Evolutionary conservation across 495 filamentous ascomycete species (phyloP).

Genomic region (Podospora fimiseda): DNA sequence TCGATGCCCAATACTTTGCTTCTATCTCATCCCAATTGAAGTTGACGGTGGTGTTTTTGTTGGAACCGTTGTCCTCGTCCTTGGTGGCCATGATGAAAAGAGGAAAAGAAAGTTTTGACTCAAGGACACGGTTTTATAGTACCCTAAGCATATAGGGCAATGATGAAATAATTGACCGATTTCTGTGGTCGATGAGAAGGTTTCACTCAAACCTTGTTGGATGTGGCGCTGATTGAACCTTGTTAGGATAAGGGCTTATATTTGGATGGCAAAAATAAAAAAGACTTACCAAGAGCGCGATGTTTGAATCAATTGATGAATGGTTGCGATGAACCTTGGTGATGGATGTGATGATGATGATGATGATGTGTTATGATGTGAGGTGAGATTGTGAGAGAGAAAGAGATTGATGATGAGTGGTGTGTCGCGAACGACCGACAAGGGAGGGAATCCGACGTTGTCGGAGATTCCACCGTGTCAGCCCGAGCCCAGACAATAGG

Average conservation of each 20-base stretch:
- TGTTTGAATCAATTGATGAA: not conserved
- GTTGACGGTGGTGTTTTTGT: not conserved
- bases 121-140: no score
- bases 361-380: not conserved
- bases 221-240: no score
- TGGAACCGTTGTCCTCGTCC: not conserved
- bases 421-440: no score
- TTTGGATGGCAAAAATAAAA: not conserved
- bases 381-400: not conserved
- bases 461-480: not conserved
- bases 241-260: no score
- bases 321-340: not conserved
- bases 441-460: not conserved
- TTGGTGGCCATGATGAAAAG: not conserved
- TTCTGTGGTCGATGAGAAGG: no score
- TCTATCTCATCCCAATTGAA: constrained; percentile 23
- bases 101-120: no score
- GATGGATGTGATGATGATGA: no score
- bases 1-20: constrained; percentile 21
- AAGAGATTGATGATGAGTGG: no score
- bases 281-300: not conserved
- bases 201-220: no score
- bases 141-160: no score
- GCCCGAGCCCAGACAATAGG: not conserved
- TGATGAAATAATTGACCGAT: no score